These are phyloP conservation scores for Agaricus bisporus DNA, from an alignment of 768 basidiomycete genomes.

Conservation along the genomic window DNA sequence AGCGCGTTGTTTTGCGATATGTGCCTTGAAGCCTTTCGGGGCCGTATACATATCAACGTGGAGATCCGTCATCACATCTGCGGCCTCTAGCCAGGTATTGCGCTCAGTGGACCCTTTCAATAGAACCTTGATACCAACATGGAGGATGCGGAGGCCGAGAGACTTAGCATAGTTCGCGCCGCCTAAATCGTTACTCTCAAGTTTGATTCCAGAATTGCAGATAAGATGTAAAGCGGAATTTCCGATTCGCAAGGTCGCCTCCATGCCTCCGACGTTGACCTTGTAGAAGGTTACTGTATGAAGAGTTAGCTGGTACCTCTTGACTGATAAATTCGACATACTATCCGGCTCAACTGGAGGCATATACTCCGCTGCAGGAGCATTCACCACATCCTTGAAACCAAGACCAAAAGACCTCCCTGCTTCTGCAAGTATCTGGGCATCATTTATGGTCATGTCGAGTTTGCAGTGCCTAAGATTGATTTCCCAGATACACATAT, in stretches of 20 bases:
- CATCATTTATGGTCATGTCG: conserved; percentile 48
- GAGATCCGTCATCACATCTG: conserved; percentile 42
- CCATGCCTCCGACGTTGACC: conserved; percentile 46
- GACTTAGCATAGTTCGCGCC: conserved; percentile 62
- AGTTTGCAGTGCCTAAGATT: conserved; percentile 59
- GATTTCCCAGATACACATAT: conserved; percentile 93
- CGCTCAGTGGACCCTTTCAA: conserved; percentile 31
- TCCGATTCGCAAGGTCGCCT: conserved; percentile 50
- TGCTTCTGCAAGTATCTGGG: conserved; percentile 44
- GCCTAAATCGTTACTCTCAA: conserved; percentile 74
- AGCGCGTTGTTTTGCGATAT: conserved; percentile 46
- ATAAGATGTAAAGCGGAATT: conserved; percentile 48
- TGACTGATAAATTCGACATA: conserved; percentile 26
- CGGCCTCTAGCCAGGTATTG: conserved; percentile 65
- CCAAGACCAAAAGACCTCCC: conserved; percentile 57
- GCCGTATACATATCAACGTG: conserved; percentile 67
- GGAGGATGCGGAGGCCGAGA: conserved; percentile 52
- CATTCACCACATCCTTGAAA: conserved; percentile 72
- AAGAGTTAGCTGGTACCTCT: conserved; percentile 2
- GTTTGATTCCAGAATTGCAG: conserved; percentile 51
- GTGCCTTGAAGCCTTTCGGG: conserved; percentile 47
- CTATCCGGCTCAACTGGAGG: conserved; percentile 73
- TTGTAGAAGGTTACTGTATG: conserved; percentile 79
- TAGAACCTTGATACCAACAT: conserved; percentile 43
- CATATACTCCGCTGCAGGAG: conserved; percentile 66